A percentile compares a stretch with the other conserved stretches of the same genome.
phyloP scores from a whole-genome alignment of 352 stramenopile species.

The Phytopythium vexans region DNA sequence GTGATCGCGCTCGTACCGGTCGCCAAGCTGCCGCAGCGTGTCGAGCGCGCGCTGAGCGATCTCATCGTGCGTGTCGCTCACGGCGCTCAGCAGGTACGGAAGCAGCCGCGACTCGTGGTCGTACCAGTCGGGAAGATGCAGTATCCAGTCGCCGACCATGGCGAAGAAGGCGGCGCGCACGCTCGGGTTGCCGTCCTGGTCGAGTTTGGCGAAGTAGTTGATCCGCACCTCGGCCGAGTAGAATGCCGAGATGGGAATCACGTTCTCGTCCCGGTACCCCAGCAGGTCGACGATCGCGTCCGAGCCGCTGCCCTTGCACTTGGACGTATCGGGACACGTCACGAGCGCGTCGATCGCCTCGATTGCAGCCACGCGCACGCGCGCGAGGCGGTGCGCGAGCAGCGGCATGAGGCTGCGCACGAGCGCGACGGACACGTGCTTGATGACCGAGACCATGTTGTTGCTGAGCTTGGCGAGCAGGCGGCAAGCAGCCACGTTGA shows the following conservation, averaged over 20 bases:
- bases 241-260: constrained; percentile 92
- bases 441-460: constrained; percentile 89
- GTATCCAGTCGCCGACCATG: constrained; percentile 90
- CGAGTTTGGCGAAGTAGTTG: constrained; percentile 93
- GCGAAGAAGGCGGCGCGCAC: constrained; percentile 84
- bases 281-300: constrained; percentile 94
- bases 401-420: constrained; percentile 75
- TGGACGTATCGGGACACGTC: constrained; percentile 83
- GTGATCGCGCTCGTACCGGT: constrained; percentile 64
- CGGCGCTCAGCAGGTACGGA: constrained; percentile 91
- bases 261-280: constrained; percentile 94
- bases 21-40: constrained; percentile 66
- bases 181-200: constrained; percentile 77
- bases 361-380: constrained; percentile 86
- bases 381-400: constrained; percentile 88
- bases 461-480: constrained; percentile 45
- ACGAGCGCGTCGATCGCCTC: constrained; percentile 82
- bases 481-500: constrained; percentile 74
- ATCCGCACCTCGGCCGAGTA: constrained; percentile 89
- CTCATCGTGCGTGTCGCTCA: constrained; percentile 61
- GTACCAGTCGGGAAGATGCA: constrained; percentile 90
- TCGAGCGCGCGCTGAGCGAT: constrained; percentile 60
- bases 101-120: constrained; percentile 93
- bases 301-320: constrained; percentile 92
- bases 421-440: constrained; percentile 91